Evolutionary conservation across 2,329 filamentous ascomycete species (phyloP), one percentile per base, ranked within the genome.

Genomic region (Calycina herbarum): DNA sequence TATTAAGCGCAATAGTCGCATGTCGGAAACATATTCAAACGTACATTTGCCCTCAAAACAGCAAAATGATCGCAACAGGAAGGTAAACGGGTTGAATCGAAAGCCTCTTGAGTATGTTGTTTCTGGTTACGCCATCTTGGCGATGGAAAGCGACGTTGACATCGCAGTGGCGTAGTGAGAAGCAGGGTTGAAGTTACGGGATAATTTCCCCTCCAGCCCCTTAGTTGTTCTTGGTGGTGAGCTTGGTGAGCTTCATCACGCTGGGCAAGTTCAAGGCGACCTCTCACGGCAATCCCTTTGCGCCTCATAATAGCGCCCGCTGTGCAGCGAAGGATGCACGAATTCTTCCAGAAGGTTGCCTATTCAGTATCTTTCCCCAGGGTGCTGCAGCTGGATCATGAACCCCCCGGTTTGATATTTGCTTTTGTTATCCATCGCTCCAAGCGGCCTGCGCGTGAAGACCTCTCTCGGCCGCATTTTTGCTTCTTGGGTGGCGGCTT

Each of bases 331-430:
- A 64, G 62, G 38, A 59, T 59, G 27, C 57, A 48, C 13, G 29
- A 24, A 7, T 29, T 54, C 56, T 63, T 64, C 62, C 48, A 58
- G 62, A 64, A 64, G 62, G 24, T 51, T 64, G 24, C 62, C 57
- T 35, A 29, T 64, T 51, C 38, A 42, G 15, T 57, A n/a, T 33
- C 56, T 51, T 27, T 24, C 42, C 17, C 20, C n/a, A 51, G 45
- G 20, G 20, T 40, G 10, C 35, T 15, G n/a, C 24, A 24, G 45
- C 45, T 51, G 20, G 45, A 40, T 40, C 35, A 15, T 13, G 45
- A 51, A 51, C 20, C 20, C 45, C 45, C 29, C 45, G 24, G 45
- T 10, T 27, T 13, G 24, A 24, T 20, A 51, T 11, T 51, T 51
- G 45, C 45, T 51, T 51, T 51, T 51, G n/a, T 51, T 51, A 27